These are phyloP conservation scores for Wickerhamiella dianesei DNA, from an alignment of 805 yeast genomes.

Conservation along the genomic window DNA sequence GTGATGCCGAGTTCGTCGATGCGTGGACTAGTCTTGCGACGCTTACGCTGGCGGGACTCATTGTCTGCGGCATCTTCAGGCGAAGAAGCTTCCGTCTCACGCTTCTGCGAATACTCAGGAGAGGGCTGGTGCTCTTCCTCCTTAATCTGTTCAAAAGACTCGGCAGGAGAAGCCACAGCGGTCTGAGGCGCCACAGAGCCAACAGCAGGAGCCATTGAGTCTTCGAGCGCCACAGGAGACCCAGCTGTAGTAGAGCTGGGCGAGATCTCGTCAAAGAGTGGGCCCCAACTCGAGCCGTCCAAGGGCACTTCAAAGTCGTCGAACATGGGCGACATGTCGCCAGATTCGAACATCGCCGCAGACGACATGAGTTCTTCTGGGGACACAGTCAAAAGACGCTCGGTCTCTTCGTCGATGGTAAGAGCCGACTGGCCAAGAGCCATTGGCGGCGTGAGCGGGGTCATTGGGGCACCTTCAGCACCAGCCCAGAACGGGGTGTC, in stretches of 20 bases:
- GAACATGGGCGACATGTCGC: constrained; percentile 23
- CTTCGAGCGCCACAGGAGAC: neutral
- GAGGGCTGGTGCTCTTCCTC: neutral
- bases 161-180: neutral
- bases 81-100: neutral
- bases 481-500: constrained; percentile 19
- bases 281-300: constrained; percentile 16
- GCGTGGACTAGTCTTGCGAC: neutral
- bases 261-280: constrained; percentile 12
- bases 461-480: constrained; percentile 4
- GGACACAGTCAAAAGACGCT: constrained; percentile 6
- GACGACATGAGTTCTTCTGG: constrained; percentile 15
- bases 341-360: constrained; percentile 6
- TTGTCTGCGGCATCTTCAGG: neutral
- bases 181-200: neutral
- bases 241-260: neutral
- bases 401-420: neutral
- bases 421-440: constrained; percentile 1
- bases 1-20: constrained; percentile 62
- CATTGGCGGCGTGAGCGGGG: constrained; percentile 14
- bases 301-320: constrained; percentile 14
- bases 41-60: neutral
- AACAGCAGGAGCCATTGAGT: neutral
- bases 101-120: neutral
- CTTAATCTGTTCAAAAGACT: neutral